phyloP scores from a whole-genome alignment of 1,284 basidiomycete species.

The Puccinia horiana region DNA sequence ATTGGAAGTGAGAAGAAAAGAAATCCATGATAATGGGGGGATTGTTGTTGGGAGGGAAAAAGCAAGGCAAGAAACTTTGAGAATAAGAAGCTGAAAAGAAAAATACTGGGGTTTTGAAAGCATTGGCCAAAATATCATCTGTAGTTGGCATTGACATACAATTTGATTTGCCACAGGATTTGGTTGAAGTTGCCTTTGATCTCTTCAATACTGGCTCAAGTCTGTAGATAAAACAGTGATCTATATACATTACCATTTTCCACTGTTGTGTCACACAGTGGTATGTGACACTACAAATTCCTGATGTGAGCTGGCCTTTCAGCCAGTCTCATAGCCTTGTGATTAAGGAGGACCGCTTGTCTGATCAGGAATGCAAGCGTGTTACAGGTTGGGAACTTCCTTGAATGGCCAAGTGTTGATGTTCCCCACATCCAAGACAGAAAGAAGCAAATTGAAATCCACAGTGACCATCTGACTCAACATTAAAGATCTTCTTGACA shows the following conservation, averaged over 20 bases:
- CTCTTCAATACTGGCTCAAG: neutral
- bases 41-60: neutral
- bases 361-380: too few species aligned
- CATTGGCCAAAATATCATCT: neutral
- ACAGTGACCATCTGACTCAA: neutral
- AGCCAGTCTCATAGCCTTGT: too few species aligned
- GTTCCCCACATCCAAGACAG: neutral
- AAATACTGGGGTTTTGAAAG: neutral
- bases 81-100: neutral
- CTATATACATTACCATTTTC: too few species aligned
- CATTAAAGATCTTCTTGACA: neutral
- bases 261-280: too few species aligned
- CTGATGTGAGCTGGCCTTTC: too few species aligned
- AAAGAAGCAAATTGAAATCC: neutral
- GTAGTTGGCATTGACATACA: neutral
- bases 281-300: too few species aligned
- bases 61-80: neutral
- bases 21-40: neutral
- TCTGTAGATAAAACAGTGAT: neutral
- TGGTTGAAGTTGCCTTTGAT: neutral
- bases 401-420: neutral
- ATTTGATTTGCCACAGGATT: neutral
- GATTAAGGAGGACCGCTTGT: too few species aligned
- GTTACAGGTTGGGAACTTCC: neutral
- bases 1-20: neutral